Evolutionary conservation across 176 grass and related monocot species (phyloP).

Genomic region (Secale cereale): DNA sequence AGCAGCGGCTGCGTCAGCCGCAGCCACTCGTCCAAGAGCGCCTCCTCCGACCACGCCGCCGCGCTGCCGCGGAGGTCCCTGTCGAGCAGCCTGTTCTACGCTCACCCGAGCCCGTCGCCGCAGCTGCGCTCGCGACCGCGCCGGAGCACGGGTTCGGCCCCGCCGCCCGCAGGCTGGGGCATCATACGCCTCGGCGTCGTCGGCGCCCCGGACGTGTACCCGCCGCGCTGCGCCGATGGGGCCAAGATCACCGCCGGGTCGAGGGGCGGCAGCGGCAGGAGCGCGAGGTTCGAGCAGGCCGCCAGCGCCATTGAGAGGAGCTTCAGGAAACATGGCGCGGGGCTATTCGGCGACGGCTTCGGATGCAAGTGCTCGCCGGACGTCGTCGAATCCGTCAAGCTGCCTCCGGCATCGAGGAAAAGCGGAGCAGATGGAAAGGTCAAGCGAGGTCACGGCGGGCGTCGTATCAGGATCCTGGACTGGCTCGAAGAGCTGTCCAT

Average conservation of each 20-base stretch:
- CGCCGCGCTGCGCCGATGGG: neutral
- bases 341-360: conserved; percentile 8
- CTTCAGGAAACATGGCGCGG: conserved; percentile 11
- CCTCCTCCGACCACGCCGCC: conserved; percentile 21
- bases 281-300: conserved; percentile 16
- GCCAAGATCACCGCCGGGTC: neutral
- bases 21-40: conserved; percentile 50
- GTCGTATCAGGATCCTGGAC: conserved; percentile 36
- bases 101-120: conserved; percentile 66
- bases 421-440: conserved; percentile 1
- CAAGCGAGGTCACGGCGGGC: neutral
- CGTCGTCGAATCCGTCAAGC: conserved; percentile 23
- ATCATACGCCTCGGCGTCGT: conserved; percentile 55
- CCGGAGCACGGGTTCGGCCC: conserved; percentile 42
- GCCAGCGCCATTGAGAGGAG: conserved; percentile 2
- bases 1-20: conserved; percentile 60
- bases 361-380: conserved; percentile 66
- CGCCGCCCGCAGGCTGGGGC: conserved; percentile 36
- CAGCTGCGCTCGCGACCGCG: conserved; percentile 35
- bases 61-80: conserved; percentile 28
- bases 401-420: conserved; percentile 6
- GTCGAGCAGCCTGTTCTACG: conserved; percentile 54
- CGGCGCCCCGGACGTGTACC: conserved; percentile 48
- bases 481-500: conserved; percentile 61
- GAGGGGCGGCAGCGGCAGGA: conserved; percentile 12